Percentiles rank a stretch among this genome's conserved stretches.
These are phyloP conservation scores for Diospyros kaki DNA, from an alignment of 148 eudicot species.

Conservation along the genomic window DNA sequence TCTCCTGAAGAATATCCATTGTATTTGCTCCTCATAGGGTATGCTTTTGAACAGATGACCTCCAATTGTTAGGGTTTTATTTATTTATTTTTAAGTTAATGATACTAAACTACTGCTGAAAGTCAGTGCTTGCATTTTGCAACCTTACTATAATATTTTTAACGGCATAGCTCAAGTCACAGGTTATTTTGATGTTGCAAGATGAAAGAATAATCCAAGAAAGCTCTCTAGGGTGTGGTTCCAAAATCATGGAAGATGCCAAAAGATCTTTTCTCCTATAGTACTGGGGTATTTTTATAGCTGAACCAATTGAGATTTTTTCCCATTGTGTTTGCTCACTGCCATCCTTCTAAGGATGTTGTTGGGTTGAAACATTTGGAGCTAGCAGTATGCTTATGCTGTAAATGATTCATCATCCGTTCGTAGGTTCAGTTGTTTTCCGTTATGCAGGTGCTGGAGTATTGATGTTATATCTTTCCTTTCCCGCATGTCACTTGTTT, in stretches of 20 bases:
- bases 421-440: conserved; percentile 14
- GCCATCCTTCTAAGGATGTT: neutral
- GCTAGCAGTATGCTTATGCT: neutral
- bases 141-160: neutral
- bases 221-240: neutral
- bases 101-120: neutral
- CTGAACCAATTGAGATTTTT: neutral
- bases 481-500: conserved; percentile 9
- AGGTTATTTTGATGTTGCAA: neutral
- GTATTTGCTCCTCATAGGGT: conserved; percentile 1
- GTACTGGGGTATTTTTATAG: neutral
- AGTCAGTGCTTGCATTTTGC: neutral
- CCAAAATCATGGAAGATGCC: neutral
- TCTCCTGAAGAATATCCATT: neutral
- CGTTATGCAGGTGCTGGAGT: conserved; percentile 16
- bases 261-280: neutral
- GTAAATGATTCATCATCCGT: neutral
- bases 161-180: neutral
- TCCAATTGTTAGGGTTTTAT: neutral
- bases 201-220: conserved; percentile 3
- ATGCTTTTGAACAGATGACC: neutral
- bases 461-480: conserved; percentile 8
- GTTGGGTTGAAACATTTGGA: conserved; percentile 1
- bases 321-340: neutral
- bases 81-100: too few species aligned